These are phyloP conservation scores for Plasmodium fragile DNA, from an alignment of 169 alveolate species.

Conservation along the genomic window DNA sequence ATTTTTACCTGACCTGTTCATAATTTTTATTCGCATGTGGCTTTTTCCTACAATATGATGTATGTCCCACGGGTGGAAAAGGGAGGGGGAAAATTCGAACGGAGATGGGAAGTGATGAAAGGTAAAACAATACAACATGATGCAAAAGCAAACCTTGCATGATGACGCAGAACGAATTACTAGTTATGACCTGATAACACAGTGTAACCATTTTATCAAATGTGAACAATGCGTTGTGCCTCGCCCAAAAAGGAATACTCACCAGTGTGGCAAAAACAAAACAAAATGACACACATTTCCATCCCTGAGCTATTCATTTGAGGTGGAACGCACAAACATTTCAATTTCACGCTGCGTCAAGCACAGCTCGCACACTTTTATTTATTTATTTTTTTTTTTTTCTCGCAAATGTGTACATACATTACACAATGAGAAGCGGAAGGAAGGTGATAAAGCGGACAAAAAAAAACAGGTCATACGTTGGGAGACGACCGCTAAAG, in stretches of 20 bases:
- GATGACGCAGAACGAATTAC: neutral
- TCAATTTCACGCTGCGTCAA: neutral
- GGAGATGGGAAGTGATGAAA: neutral
- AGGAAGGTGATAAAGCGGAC: neutral
- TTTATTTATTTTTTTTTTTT: too few relatives aligned
- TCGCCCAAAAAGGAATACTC: neutral
- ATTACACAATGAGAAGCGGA: neutral
- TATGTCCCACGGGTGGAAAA: neutral
- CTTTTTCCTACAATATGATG: neutral
- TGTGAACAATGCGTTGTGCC: neutral
- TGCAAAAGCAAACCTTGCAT: neutral
- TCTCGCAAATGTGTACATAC: neutral
- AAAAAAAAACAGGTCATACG: neutral
- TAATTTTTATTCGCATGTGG: neutral
- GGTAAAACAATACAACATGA: neutral
- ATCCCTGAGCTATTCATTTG: neutral
- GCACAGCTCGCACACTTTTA: neutral
- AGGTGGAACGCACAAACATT: neutral
- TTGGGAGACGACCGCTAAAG: neutral
- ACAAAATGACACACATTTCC: neutral
- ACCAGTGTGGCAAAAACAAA: neutral
- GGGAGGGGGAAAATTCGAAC: neutral
- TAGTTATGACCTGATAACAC: neutral
- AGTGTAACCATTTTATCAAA: neutral
- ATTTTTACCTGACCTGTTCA: constrained; percentile 6